phyloP scores from a whole-genome alignment of 2,329 filamentous ascomycete genomes.

The Hypoxylon sp. region DNA sequence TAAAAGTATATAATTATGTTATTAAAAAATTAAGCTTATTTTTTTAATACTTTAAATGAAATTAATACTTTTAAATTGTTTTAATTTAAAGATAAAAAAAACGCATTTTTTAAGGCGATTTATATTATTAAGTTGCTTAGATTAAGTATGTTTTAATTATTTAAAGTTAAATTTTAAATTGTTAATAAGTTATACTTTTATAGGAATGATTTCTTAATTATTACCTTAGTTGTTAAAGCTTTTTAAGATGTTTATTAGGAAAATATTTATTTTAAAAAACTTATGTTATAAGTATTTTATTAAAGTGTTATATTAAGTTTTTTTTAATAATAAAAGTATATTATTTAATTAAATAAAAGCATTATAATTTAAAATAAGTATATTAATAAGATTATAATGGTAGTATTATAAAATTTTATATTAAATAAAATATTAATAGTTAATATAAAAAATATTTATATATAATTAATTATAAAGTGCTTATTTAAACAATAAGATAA shows the following conservation, averaged over 20 bases:
- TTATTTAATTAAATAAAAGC: background rate
- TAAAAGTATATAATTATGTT: no score
- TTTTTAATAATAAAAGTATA: background rate
- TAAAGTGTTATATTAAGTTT: background rate
- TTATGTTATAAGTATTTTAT: background rate
- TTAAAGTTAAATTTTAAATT: no score
- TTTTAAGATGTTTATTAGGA: background rate
- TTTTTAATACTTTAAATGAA: no score
- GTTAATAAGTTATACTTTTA: no score
- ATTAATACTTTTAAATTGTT: no score
- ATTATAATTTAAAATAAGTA: background rate
- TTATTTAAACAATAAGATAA: no score
- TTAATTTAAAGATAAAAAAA: background rate
- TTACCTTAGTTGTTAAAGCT: background rate
- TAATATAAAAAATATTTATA: slow-evolving; percentile 1
- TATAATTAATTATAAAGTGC: background rate
- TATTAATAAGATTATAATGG: background rate
- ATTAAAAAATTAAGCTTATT: no score
- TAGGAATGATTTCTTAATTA: background rate
- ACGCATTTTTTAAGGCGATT: background rate
- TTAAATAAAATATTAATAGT: background rate
- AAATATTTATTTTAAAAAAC: background rate
- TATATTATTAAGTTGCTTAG: background rate
- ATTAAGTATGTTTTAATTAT: no score
- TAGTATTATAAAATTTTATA: background rate